These are phyloP conservation scores for Colletotrichum sp. DNA, from an alignment of 2,329 filamentous ascomycete species.

Conservation along the genomic window DNA sequence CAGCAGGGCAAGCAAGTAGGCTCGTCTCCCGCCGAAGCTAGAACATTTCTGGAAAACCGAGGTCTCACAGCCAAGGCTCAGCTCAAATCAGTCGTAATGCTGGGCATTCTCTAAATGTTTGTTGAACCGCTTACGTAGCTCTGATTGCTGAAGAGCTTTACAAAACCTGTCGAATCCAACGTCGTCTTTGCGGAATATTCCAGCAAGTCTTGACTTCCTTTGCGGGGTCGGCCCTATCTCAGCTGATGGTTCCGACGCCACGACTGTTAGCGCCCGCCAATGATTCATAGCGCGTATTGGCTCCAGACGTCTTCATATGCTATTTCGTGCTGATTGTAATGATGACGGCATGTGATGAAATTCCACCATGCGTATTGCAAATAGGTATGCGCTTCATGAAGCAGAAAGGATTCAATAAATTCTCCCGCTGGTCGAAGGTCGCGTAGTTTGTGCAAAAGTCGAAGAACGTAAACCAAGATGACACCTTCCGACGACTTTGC, in stretches of 20 bases:
- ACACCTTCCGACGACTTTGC: too few relatives aligned
- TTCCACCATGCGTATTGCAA: not conserved
- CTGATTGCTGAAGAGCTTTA: not conserved
- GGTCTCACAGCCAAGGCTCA: not conserved
- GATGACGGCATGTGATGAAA: not conserved
- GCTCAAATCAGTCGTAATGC: not conserved
- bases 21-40: not conserved
- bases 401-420: not conserved
- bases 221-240: not conserved
- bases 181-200: not conserved
- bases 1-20: not conserved
- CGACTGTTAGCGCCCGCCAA: not conserved
- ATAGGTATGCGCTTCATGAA: not conserved
- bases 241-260: not conserved
- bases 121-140: not conserved
- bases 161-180: not conserved
- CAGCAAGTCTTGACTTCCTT: not conserved
- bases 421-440: not conserved
- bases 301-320: not conserved
- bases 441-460: not conserved
- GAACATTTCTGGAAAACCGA: not conserved
- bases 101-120: not conserved
- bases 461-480: not conserved
- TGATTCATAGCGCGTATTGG: not conserved
- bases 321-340: not conserved